Conservation (phyloP, 2,329 filamentous ascomycete species). For the Beauveria sp. region DNA sequence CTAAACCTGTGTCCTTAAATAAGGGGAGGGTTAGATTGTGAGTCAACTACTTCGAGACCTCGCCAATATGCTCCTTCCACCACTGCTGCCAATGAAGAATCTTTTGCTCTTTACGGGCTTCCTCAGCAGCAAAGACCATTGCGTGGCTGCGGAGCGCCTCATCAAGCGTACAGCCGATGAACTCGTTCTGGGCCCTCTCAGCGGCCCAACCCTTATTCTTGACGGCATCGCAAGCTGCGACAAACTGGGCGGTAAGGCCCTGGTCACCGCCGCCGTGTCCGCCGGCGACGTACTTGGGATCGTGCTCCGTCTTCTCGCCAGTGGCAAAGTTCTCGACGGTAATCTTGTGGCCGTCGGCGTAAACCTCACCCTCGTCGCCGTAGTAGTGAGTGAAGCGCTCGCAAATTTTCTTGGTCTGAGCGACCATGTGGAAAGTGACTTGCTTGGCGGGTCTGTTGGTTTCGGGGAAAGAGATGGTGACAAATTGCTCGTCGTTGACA, state of each 20-base stretch:
- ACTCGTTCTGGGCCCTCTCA: constrained; percentile 62
- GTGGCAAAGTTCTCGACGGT: constrained; percentile 54
- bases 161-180: constrained; percentile 76
- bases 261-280: constrained; percentile 34
- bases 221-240: constrained; percentile 72
- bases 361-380: constrained; percentile 77
- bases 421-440: constrained; percentile 89
- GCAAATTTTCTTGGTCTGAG: constrained; percentile 80
- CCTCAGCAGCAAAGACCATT: constrained; percentile 89
- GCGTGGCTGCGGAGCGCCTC: constrained; percentile 87
- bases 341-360: constrained; percentile 74
- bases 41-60: constrained; percentile 9
- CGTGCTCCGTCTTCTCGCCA: constrained; percentile 23
- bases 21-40: background rate
- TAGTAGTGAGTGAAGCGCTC: constrained; percentile 80
- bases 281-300: constrained; percentile 26
- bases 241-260: constrained; percentile 70
- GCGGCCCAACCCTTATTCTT: constrained; percentile 62
- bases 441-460: constrained; percentile 63
- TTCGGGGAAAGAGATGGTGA: constrained; percentile 83
- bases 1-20: background rate
- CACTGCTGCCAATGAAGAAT: constrained; percentile 70
- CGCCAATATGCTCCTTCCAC: constrained; percentile 49
- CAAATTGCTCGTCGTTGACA: constrained; percentile 86
- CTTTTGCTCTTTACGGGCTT: constrained; percentile 62